A percentile compares a stretch with the other conserved stretches of the same genome.
Conservation (phyloP, 192 early-diverging fungal genomes). For the Coemansia sp. region DNA sequence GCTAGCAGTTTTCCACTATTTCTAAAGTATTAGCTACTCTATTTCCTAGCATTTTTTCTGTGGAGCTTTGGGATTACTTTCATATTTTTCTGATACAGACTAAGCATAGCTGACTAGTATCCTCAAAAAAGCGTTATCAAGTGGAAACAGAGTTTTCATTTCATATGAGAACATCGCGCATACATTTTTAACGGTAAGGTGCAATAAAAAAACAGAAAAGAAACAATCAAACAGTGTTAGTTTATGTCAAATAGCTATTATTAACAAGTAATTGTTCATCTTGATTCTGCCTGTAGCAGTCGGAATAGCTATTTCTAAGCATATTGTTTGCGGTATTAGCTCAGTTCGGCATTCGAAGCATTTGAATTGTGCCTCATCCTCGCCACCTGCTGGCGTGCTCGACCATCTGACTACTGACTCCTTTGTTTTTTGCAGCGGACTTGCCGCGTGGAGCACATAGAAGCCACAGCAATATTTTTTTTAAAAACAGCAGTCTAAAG, state of each 20-base stretch:
- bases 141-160: not conserved
- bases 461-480: not conserved
- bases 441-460: not conserved
- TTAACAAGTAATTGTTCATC: not conserved
- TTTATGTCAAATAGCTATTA: not conserved
- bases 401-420: not conserved
- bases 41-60: not conserved
- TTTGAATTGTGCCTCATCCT: not conserved
- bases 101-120: not conserved
- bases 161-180: not conserved
- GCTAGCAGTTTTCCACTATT: not conserved
- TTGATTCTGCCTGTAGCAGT: not conserved
- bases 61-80: too few species aligned
- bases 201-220: not conserved
- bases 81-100: not conserved
- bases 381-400: not conserved
- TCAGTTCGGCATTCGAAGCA: not conserved
- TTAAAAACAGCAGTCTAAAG: conserved; percentile 8
- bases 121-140: not conserved
- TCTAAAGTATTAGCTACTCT: too few species aligned
- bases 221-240: not conserved
- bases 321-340: not conserved
- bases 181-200: not conserved
- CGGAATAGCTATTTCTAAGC: not conserved
- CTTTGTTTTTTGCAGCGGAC: not conserved